Conservation (phyloP, 352 stramenopile species). For the Phytophthora palmivora region DNA sequence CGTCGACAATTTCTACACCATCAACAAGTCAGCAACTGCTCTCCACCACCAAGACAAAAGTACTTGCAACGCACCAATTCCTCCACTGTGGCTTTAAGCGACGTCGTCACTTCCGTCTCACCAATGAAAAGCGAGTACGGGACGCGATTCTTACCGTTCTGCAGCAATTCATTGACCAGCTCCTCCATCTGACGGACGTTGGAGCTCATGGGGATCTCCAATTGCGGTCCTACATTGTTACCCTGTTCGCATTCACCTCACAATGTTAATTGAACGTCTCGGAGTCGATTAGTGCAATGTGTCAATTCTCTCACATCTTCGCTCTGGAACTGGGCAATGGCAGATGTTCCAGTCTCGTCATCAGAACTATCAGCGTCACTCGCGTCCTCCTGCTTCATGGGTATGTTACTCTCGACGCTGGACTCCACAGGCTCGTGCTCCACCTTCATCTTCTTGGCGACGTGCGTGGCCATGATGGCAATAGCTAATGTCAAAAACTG, state of each 20-base stretch:
- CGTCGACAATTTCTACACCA: constrained; percentile 84
- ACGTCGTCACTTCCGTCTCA: constrained; percentile 88
- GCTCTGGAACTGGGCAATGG: constrained; percentile 95
- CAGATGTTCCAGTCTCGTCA: constrained; percentile 78
- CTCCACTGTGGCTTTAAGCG: constrained; percentile 81
- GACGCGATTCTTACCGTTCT: constrained; percentile 90
- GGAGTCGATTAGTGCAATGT: constrained; percentile 8
- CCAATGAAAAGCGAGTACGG: constrained; percentile 92
- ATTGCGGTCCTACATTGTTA: constrained; percentile 85
- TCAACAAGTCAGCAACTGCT: constrained; percentile 5
- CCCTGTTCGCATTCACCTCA: constrained; percentile 64
- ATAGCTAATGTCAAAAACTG: constrained; percentile 33
- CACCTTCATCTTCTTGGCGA: constrained; percentile 67
- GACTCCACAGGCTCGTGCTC: constrained; percentile 24
- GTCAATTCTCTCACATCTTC: constrained; percentile 58
- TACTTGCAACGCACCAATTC: constrained; percentile 58
- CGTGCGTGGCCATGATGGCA: constrained; percentile 42
- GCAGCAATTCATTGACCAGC: constrained; percentile 95
- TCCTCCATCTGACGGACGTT: constrained; percentile 95
- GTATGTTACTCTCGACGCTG: constrained; percentile 8
- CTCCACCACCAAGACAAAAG: not conserved
- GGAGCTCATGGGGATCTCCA: constrained; percentile 96
- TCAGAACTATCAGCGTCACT: constrained; percentile 60
- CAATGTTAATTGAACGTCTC: constrained; percentile 19
- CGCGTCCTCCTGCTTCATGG: constrained; percentile 23